Evolutionary conservation across 192 early-diverging fungal genomes (phyloP).

Genomic region (Coemansia sp.): DNA sequence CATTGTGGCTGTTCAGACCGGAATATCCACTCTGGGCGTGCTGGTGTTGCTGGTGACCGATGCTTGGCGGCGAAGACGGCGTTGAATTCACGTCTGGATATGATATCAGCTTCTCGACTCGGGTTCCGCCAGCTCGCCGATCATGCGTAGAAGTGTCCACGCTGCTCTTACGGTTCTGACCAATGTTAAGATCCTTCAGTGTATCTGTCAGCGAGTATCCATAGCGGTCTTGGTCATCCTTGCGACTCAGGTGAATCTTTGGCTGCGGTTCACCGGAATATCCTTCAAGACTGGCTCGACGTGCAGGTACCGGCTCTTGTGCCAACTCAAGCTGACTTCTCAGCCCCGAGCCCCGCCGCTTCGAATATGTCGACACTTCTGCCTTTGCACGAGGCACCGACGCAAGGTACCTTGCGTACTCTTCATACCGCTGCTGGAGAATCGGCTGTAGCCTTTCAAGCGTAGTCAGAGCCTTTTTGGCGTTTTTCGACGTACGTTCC

Average conservation of each 20-base stretch:
- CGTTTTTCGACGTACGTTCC: conserved; percentile 44
- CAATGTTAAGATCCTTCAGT: conserved; percentile 1
- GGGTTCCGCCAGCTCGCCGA: neutral
- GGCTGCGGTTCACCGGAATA: neutral
- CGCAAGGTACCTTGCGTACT: conserved; percentile 49
- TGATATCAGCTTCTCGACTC: conserved; percentile 1
- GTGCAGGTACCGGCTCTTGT: neutral
- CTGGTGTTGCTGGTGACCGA: conserved; percentile 1
- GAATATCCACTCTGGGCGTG: neutral
- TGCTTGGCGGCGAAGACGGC: neutral
- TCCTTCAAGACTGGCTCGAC: neutral
- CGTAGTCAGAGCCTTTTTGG: conserved; percentile 57
- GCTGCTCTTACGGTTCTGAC: conserved; percentile 1
- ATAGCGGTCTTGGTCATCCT: conserved; percentile 9
- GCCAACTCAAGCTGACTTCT: conserved; percentile 4
- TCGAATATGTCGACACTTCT: conserved; percentile 35
- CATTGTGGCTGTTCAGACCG: neutral
- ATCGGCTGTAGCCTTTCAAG: conserved; percentile 61
- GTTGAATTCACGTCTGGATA: conserved; percentile 4
- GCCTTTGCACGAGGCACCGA: conserved; percentile 32
- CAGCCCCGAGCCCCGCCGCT: conserved; percentile 12
- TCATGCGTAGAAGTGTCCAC: neutral
- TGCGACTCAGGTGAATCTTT: conserved; percentile 22
- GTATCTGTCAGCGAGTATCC: conserved; percentile 11
- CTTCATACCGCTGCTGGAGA: conserved; percentile 57